These are phyloP conservation scores for Fraxinus angustifolia DNA, from an alignment of 305 asterid species.

Conservation along the genomic window DNA sequence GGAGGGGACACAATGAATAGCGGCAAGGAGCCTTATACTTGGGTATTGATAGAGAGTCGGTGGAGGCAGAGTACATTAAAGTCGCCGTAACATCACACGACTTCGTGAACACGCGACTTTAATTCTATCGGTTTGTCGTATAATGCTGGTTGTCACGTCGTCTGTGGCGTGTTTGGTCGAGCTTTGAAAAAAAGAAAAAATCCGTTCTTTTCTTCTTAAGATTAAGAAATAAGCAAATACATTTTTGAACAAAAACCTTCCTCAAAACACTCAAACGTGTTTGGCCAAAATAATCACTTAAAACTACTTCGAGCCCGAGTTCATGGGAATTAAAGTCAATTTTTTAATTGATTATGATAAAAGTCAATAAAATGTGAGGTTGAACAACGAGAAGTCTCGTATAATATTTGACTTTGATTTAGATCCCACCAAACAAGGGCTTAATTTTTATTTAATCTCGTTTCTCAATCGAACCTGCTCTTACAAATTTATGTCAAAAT, in stretches of 20 bases:
- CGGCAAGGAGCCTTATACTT: constrained; percentile 15
- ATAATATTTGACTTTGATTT: too few species aligned
- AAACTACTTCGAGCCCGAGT: background rate
- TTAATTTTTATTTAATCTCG: too few species aligned
- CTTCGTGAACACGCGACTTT: background rate
- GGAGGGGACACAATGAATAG: background rate
- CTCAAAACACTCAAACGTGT: background rate
- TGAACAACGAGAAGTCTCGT: too few species aligned
- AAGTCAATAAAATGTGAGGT: background rate
- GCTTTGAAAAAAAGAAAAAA: background rate
- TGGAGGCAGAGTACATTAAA: background rate
- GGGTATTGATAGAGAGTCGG: background rate
- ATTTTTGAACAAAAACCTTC: too few species aligned
- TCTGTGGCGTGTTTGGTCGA: background rate
- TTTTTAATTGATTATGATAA: too few species aligned
- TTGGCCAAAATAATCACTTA: background rate
- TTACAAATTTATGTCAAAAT: too few species aligned
- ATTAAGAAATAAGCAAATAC: background rate
- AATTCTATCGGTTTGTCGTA: background rate
- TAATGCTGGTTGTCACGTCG: background rate
- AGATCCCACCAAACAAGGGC: too few species aligned
- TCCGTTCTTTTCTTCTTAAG: too few species aligned
- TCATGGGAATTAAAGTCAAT: background rate
- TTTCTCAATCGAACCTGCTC: too few species aligned
- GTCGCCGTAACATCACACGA: background rate